Evolutionary conservation across 805 yeast genomes (phyloP), one percentile per base, ranked within the genome.

Genomic region (Ogataea nitratoaversa): DNA sequence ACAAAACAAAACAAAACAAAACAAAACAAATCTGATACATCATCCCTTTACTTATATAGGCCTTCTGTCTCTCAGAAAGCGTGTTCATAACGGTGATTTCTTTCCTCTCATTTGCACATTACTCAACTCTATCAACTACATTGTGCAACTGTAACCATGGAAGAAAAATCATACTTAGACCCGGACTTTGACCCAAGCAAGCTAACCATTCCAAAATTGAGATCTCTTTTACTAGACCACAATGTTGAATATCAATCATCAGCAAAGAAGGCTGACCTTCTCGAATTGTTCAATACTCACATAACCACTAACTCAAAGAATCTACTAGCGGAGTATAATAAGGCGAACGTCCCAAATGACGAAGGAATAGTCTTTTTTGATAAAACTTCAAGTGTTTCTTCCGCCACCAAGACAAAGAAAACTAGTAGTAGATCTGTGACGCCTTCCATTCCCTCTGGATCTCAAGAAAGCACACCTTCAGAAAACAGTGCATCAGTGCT

Each of bases 181-280:
- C 62, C 65, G 3, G 67, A 72, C n/a, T 87, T 85, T 59, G 80
- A 88, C 56, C 84, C 91, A 6, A 64, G 71, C 19, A 65, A 71
- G 30, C 65, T 84, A 48, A 83, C 79, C 37, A 80, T 86, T 18
- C 78, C 89, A 3, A 78, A 84, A 43, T 68, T 91, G 54, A 73
- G 93, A 52, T 72, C 78, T 18, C 71, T 87, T 18, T 67, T 91
- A 38, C 61, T 69, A 11, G 80, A 76, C 40, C 74, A 87, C 55
- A 70, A 74, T n/a, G 67, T 90, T n/a, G 59, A 63, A 2, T 81
- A 71, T 54, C 72, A 84, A 0, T 66, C 83, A 1, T 67, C 72
- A 34, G 82, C 89, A 5, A 85, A 81, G 56, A 91, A 91, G 59
- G 63, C 74, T 6, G 79, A 76, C 11, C 68, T 89, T 42, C 60